Conservation (phyloP, 108 stramenopile species). For the Hondaea fermentalgiana region DNA sequence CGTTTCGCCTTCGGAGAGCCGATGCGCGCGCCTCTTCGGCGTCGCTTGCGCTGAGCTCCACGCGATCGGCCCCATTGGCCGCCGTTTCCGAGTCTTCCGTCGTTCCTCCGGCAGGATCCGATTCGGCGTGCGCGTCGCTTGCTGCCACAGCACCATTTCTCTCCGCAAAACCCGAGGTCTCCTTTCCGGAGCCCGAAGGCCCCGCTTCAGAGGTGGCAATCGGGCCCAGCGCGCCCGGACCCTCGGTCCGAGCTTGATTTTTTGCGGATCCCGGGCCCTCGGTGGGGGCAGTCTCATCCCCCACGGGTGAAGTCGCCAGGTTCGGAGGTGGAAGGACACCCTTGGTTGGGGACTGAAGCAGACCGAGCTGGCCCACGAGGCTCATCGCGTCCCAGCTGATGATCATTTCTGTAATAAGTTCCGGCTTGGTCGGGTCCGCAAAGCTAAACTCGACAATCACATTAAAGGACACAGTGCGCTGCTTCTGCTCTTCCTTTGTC, state of each 20-base stretch:
- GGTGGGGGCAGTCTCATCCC: too few relatives aligned
- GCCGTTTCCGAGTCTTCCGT: too few relatives aligned
- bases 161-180: too few relatives aligned
- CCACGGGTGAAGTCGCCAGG: background rate
- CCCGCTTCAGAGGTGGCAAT: too few relatives aligned
- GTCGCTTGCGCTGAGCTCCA: background rate
- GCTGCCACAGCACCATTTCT: too few relatives aligned
- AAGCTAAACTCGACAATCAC: conserved; percentile 16
- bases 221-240: too few relatives aligned
- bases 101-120: too few relatives aligned
- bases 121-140: too few relatives aligned
- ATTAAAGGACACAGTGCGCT: background rate
- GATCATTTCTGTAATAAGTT: background rate
- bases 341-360: background rate
- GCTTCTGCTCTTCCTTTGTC: background rate
- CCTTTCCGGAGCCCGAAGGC: too few relatives aligned
- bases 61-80: too few relatives aligned
- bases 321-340: conserved; percentile 1
- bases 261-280: too few relatives aligned
- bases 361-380: background rate
- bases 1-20: background rate
- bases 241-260: too few relatives aligned
- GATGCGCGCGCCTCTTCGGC: background rate
- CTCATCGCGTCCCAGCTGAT: conserved; percentile 13
- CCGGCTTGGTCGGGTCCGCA: background rate